Evolutionary conservation across 2,329 filamentous ascomycete genomes (phyloP).

Genomic region (Cordyceps pruinosa): DNA sequence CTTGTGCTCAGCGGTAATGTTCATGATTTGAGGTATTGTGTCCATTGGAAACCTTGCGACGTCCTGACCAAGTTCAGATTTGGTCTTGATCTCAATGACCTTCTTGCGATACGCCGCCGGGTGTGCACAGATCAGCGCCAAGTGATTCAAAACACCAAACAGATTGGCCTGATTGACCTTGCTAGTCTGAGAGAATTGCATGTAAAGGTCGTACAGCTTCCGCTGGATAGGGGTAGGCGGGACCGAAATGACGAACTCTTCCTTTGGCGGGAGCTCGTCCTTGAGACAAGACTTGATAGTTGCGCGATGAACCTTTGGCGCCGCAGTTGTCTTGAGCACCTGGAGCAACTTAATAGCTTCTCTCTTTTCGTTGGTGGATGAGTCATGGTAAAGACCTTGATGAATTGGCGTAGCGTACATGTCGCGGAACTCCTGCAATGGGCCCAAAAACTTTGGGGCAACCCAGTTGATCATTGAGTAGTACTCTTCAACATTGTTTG

Average conservation of each 20-base stretch:
- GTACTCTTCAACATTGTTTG: slow-evolving; percentile 79
- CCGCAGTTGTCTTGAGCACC: slow-evolving; percentile 63
- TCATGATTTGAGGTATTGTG: slow-evolving; percentile 25
- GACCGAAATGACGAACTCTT: slow-evolving; percentile 74
- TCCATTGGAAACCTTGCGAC: slow-evolving; percentile 19
- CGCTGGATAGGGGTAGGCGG: slow-evolving; percentile 61
- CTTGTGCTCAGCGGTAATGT: slow-evolving; percentile 32
- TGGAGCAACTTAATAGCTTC: slow-evolving; percentile 59
- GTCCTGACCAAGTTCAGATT: slow-evolving; percentile 12
- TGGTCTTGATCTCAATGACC: slow-evolving; percentile 15
- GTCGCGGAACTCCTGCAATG: slow-evolving; percentile 56
- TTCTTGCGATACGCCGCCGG: slow-evolving; percentile 40
- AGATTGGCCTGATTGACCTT: slow-evolving; percentile 16
- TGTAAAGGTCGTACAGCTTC: slow-evolving; percentile 50
- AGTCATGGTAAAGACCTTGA: slow-evolving; percentile 62
- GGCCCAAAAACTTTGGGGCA: slow-evolving; percentile 69
- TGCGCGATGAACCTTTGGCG: slow-evolving; percentile 70
- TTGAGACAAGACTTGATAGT: slow-evolving; percentile 59
- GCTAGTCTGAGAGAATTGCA: slow-evolving; percentile 19
- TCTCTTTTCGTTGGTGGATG: slow-evolving; percentile 46
- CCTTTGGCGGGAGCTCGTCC: slow-evolving; percentile 64
- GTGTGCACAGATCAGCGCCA: slow-evolving; percentile 47
- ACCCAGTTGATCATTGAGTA: slow-evolving; percentile 86
- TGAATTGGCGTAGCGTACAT: slow-evolving; percentile 70
- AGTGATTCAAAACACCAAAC: slow-evolving; percentile 31